Evolutionary conservation across 192 early-diverging fungal genomes (phyloP).

Genomic region (Mortierella antarctica): DNA sequence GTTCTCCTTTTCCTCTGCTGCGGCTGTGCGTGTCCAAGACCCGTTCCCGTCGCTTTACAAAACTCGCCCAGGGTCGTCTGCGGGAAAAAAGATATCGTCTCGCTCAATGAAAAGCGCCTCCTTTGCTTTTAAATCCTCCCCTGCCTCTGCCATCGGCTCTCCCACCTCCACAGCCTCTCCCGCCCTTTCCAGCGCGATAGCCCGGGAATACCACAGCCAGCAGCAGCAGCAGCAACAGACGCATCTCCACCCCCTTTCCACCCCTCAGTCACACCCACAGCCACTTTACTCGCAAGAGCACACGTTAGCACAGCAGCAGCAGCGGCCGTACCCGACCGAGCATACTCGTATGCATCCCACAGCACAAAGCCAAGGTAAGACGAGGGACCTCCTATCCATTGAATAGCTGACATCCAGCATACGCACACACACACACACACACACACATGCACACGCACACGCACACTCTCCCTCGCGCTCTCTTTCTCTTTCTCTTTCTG

Average conservation of each 20-base stretch:
- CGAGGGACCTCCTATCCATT: background rate
- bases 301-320: background rate
- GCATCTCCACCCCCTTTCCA: no score
- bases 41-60: background rate
- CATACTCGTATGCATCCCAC: constrained; percentile 10
- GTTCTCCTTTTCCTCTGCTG: background rate
- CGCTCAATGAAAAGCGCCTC: background rate
- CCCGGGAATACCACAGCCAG: background rate
- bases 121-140: background rate
- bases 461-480: background rate
- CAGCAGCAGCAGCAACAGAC: background rate
- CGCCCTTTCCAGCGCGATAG: background rate
- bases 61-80: background rate
- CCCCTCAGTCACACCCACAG: no score
- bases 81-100: background rate
- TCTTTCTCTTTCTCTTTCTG: background rate
- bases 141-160: background rate
- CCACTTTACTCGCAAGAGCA: background rate
- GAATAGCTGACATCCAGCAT: background rate
- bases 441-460: no score
- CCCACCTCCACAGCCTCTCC: background rate
- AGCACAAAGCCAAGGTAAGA: constrained; percentile 15
- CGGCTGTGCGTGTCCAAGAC: constrained; percentile 11
- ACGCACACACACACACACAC: background rate
- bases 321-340: background rate